phyloP scores from a whole-genome alignment of 2,329 filamentous ascomycete species.

The Diplodia corticola region DNA sequence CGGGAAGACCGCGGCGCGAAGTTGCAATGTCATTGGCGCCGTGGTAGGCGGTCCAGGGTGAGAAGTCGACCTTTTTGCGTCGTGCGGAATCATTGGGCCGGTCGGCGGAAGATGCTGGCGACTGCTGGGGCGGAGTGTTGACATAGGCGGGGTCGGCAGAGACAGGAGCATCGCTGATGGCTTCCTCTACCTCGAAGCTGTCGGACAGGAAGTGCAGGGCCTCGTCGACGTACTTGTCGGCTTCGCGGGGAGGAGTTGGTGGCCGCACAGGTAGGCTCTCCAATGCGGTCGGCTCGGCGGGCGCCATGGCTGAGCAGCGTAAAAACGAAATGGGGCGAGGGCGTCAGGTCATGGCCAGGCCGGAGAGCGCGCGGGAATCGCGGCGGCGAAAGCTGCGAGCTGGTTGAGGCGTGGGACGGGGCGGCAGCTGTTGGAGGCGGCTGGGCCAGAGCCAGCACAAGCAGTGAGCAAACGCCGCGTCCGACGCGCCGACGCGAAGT shows the following conservation, averaged over 20 bases:
- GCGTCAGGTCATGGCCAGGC: conserved; percentile 9
- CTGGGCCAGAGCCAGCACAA: neutral
- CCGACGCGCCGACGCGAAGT: conserved; percentile 13
- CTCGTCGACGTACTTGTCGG: conserved; percentile 40
- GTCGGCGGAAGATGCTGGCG: conserved; percentile 45
- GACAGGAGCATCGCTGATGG: conserved; percentile 24
- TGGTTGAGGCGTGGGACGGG: neutral
- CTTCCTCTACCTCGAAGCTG: conserved; percentile 41
- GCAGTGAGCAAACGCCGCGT: conserved; percentile 6
- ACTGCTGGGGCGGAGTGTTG: conserved; percentile 43
- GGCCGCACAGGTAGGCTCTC: conserved; percentile 53
- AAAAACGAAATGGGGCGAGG: neutral
- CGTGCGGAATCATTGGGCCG: conserved; percentile 40
- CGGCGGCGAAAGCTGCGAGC: neutral
- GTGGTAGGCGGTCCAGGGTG: conserved; percentile 58
- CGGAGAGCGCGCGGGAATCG: neutral
- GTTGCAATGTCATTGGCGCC: conserved; percentile 39
- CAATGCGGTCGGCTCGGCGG: conserved; percentile 42
- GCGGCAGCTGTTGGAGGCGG: neutral
- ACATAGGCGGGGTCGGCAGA: conserved; percentile 26
- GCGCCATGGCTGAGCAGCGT: conserved; percentile 29
- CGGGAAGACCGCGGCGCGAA: conserved; percentile 26
- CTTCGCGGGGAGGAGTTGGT: conserved; percentile 57
- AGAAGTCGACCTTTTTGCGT: conserved; percentile 64
- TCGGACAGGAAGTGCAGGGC: conserved; percentile 47